phyloP scores from a whole-genome alignment of 164 flowering plant genomes.

The Pachysandra terminalis region DNA sequence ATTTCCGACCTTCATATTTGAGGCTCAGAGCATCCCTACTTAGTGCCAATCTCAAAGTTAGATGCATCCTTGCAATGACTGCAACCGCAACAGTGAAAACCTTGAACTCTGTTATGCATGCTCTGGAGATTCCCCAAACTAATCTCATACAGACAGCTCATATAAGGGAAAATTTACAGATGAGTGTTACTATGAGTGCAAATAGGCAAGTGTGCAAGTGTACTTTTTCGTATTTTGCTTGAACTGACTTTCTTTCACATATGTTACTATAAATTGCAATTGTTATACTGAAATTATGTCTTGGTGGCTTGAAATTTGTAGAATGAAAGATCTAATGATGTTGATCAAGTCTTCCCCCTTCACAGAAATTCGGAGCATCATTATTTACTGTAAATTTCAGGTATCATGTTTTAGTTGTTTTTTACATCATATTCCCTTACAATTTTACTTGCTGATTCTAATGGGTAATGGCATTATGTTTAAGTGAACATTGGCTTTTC shows the following conservation, averaged over 20 bases:
- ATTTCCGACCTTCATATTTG: constrained; percentile 93
- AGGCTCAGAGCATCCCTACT: constrained; percentile 88
- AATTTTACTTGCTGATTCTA: neutral
- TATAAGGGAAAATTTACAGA: constrained; percentile 66
- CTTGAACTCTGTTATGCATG: constrained; percentile 61
- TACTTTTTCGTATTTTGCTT: neutral
- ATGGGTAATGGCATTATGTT: too few species aligned
- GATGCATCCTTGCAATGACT: constrained; percentile 94
- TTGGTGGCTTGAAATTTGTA: constrained; percentile 19
- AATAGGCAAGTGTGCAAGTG: constrained; percentile 72
- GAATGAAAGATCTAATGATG: constrained; percentile 74
- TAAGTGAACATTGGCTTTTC: neutral
- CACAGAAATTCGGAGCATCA: constrained; percentile 59
- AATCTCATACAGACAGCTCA: constrained; percentile 65
- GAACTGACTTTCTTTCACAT: neutral
- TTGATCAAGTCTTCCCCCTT: constrained; percentile 70
- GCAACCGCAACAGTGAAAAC: constrained; percentile 89
- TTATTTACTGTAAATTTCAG: constrained; percentile 96
- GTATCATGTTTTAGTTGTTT: constrained; percentile 25
- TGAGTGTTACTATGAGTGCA: constrained; percentile 63
- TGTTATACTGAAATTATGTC: neutral
- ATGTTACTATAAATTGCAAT: neutral
- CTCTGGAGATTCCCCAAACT: constrained; percentile 67
- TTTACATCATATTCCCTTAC: neutral
- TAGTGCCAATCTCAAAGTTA: constrained; percentile 51